A percentile compares a stretch with the other conserved stretches of the same genome.
Conservation (phyloP, 1,284 basidiomycete genomes). For the Porogramme epimiltina region DNA sequence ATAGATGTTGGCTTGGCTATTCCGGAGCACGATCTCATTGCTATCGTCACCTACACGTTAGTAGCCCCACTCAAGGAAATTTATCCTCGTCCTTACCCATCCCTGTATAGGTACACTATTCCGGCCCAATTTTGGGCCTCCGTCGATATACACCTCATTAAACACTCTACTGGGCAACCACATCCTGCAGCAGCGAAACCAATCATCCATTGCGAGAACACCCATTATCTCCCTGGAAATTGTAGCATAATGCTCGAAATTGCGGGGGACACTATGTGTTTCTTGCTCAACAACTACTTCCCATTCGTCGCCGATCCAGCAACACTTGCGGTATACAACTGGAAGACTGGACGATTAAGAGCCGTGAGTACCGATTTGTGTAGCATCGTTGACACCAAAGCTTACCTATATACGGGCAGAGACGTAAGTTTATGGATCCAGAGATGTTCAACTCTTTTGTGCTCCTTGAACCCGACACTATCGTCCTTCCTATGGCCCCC, state of each 20-base stretch:
- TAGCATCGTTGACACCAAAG: background rate
- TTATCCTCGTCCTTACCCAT: too few relatives aligned
- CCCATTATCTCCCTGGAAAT: slow-evolving; percentile 23
- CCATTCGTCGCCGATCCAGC: slow-evolving; percentile 36
- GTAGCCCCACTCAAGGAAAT: slow-evolving; percentile 3
- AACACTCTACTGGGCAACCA: slow-evolving; percentile 44
- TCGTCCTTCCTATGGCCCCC: slow-evolving; percentile 45
- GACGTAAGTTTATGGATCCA: slow-evolving; percentile 15
- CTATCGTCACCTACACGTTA: slow-evolving; percentile 39
- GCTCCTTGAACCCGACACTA: slow-evolving; percentile 40
- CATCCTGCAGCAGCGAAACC: slow-evolving; percentile 45
- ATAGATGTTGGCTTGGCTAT: slow-evolving; percentile 43
- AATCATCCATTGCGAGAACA: slow-evolving; percentile 32
- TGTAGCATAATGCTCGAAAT: slow-evolving; percentile 46
- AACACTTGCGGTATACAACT: slow-evolving; percentile 42
- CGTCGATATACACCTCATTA: slow-evolving; percentile 36
- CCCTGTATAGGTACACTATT: slow-evolving; percentile 11
- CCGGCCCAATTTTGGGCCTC: slow-evolving; percentile 16
- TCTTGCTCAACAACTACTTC: slow-evolving; percentile 39
- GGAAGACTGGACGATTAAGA: slow-evolving; percentile 41
- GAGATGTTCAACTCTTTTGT: slow-evolving; percentile 28
- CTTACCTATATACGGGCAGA: background rate
- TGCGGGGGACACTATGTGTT: slow-evolving; percentile 48
- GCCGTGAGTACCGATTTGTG: slow-evolving; percentile 31
- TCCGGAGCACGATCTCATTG: slow-evolving; percentile 50